These are phyloP conservation scores for Discostella pseudostelligera DNA, from an alignment of 108 stramenopile genomes.

Conservation along the genomic window DNA sequence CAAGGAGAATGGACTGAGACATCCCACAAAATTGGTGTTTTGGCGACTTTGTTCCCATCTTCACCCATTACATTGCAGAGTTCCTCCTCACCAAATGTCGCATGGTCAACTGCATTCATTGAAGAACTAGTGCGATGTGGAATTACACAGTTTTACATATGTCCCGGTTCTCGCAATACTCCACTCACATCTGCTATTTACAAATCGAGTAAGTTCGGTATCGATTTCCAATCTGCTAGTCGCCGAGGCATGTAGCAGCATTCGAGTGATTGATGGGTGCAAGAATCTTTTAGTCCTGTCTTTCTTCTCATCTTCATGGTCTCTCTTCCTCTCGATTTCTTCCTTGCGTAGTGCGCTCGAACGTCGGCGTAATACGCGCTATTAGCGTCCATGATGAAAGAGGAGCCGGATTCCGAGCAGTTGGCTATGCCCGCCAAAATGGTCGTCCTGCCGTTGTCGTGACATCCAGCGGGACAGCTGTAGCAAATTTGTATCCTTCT, in stretches of 20 bases:
- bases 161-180: conserved; percentile 91
- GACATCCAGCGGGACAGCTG: conserved; percentile 91
- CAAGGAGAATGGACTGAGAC: conserved; percentile 87
- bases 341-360: conserved; percentile 58
- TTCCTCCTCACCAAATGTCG: conserved; percentile 71
- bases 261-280: too few species aligned
- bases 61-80: conserved; percentile 74
- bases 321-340: too few species aligned
- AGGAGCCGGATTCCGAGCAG: conserved; percentile 88
- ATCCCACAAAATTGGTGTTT: conserved; percentile 68
- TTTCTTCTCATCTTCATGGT: too few species aligned
- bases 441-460: conserved; percentile 85
- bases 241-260: too few species aligned
- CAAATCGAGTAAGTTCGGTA: too few species aligned
- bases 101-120: conserved; percentile 86
- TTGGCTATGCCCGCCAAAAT: conserved; percentile 77
- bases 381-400: conserved; percentile 91
- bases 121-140: conserved; percentile 89
- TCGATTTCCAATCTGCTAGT: too few species aligned
- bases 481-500: conserved; percentile 89
- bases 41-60: conserved; percentile 76
- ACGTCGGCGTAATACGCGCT: conserved; percentile 64
- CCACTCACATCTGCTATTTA: conserved; percentile 85
- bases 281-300: too few species aligned
- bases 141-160: conserved; percentile 80